Evolutionary conservation across 768 basidiomycete genomes (phyloP), one percentile per base, ranked within the genome.

Genomic region (Mycena rosella): DNA sequence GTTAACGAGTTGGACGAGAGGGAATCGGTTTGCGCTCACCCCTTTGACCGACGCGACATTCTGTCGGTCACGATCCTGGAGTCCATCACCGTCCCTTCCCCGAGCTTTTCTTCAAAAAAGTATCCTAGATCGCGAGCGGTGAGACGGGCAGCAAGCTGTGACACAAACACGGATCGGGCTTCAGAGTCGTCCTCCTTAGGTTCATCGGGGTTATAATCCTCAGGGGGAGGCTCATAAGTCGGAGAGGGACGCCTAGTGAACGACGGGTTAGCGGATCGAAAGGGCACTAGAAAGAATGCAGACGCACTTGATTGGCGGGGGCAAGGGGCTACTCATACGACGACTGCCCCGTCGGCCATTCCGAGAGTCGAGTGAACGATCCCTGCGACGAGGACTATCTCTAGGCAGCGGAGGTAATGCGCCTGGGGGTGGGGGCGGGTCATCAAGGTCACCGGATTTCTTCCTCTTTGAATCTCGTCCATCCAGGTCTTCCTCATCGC

Each of bases 71-170:
- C 98, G 75, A 99, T 96, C 65, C 96, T 86, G 29, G 97, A 94
- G 75, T 99, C 98, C 85, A 96, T 91, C 9, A 99, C 98, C 22
- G 93, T 89, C 40, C 92, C 91, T 82, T 96, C 94, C 24, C 96
- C 97, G 49, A 98, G 86, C 78, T 96, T 95, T 77, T 97, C 94
- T 84, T 99, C 97, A 77, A 99, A 99, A 85, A 99, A 99, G 82
- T 96, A 94, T 72, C 96, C 96, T 81, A 99, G 85, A 84, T 99
- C 98, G 78, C 96, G 90, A 74, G 96, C 96, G 65, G 96, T 98
- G 78, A 99, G 89, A 76, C 96, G 92, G 68, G 96, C 96, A 74
- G 98, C 95, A 78, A 99, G 91, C 83, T 99, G 98, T 74, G 96
- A 97, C 77, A 98, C 96, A 82, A 99, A 99, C 73, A 98, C 95